A percentile compares a stretch with the other conserved stretches of the same genome.
These are phyloP conservation scores for Leptomonas pyrrhocoris DNA, from an alignment of 208 protist species.

Conservation along the genomic window DNA sequence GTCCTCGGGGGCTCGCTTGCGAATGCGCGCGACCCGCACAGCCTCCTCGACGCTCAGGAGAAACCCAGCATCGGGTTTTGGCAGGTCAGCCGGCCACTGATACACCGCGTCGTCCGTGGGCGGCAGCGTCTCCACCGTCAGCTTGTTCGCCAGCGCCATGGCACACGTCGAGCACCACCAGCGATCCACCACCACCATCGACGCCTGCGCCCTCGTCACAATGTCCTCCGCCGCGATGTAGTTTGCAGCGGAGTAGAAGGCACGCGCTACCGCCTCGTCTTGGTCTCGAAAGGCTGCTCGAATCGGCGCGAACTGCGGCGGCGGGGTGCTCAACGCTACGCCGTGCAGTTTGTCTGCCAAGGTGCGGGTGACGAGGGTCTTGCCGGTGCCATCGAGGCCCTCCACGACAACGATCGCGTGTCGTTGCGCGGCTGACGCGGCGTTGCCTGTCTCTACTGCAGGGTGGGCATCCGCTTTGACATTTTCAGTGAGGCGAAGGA, in stretches of 20 bases:
- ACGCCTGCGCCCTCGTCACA: background rate
- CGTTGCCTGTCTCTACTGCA: background rate
- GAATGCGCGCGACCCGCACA: constrained; percentile 56
- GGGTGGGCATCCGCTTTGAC: background rate
- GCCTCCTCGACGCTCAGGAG: constrained; percentile 63
- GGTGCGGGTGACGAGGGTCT: constrained; percentile 48
- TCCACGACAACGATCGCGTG: constrained; percentile 61
- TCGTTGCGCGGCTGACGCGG: background rate
- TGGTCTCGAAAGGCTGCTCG: constrained; percentile 47
- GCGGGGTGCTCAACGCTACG: constrained; percentile 52
- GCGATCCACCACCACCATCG: constrained; percentile 65
- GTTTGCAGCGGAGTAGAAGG: constrained; percentile 78
- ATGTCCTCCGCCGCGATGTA: constrained; percentile 64
- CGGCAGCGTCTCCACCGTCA: constrained; percentile 37
- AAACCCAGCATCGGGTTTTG: constrained; percentile 30
- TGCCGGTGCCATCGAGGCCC: constrained; percentile 78
- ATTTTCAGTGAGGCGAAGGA: constrained; percentile 28
- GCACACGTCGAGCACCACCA: constrained; percentile 84
- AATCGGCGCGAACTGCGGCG: constrained; percentile 41
- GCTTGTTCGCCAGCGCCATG: constrained; percentile 68
- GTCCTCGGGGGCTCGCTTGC: constrained; percentile 56
- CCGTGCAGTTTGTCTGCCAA: constrained; percentile 45
- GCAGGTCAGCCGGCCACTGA: constrained; percentile 59
- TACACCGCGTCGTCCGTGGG: constrained; percentile 45
- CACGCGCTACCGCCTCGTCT: constrained; percentile 46